Evolutionary conservation across 2,329 filamentous ascomycete genomes (phyloP).

Genomic region (Dothideomycetes sp.): DNA sequence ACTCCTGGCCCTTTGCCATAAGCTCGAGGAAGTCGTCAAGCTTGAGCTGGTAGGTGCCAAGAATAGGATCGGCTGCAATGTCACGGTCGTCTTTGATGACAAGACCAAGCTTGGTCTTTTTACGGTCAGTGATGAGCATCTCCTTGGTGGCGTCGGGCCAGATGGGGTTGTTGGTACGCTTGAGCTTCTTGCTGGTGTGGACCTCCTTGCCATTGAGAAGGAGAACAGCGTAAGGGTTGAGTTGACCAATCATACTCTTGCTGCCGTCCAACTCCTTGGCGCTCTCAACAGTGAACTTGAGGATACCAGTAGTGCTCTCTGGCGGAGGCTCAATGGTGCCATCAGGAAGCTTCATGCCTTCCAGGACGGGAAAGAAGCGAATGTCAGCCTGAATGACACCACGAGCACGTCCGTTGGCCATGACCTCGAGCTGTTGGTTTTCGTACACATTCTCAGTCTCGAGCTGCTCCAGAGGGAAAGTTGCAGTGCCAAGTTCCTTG

Average conservation of each 20-base stretch:
- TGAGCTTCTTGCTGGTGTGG: slow-evolving; percentile 81
- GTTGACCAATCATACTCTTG: slow-evolving; percentile 81
- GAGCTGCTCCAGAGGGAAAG: slow-evolving; percentile 73
- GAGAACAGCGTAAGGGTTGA: slow-evolving; percentile 83
- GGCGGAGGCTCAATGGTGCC: slow-evolving; percentile 72
- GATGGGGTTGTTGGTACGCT: slow-evolving; percentile 94
- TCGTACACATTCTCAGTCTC: slow-evolving; percentile 69
- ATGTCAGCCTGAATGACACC: slow-evolving; percentile 73
- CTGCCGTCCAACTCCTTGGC: slow-evolving; percentile 89
- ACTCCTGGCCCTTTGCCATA: slow-evolving; percentile 87
- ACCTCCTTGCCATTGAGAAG: slow-evolving; percentile 88
- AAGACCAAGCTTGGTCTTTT: slow-evolving; percentile 78
- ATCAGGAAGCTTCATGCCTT: slow-evolving; percentile 58
- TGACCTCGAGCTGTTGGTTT: slow-evolving; percentile 74
- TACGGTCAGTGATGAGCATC: slow-evolving; percentile 87
- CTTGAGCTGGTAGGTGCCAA: slow-evolving; percentile 92
- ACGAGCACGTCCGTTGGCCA: slow-evolving; percentile 71
- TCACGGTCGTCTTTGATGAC: slow-evolving; percentile 95
- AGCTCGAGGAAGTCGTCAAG: slow-evolving; percentile 85
- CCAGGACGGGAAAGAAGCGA: slow-evolving; percentile 89
- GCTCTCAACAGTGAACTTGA: slow-evolving; percentile 86
- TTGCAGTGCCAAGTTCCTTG: slow-evolving; percentile 82
- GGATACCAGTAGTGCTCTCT: slow-evolving; percentile 86
- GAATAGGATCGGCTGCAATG: slow-evolving; percentile 65
- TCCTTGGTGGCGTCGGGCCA: slow-evolving; percentile 92